Conservation (phyloP, 805 yeast species). For the Candida hungchunana region DNA sequence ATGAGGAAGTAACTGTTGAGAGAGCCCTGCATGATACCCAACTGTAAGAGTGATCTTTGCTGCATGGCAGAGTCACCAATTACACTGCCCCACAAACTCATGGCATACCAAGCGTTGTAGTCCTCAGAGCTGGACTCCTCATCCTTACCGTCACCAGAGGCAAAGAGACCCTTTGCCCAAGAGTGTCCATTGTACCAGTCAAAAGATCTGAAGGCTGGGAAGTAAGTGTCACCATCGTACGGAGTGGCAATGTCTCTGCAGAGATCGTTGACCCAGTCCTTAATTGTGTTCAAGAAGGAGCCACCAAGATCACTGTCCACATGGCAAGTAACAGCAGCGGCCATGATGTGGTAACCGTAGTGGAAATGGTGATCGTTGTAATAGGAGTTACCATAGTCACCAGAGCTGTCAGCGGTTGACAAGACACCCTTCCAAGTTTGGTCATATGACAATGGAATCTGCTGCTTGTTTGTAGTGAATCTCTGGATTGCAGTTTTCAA, state of each 20-base stretch:
- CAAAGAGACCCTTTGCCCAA: constrained; percentile 70
- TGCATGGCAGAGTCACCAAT: constrained; percentile 50
- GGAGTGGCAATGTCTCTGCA: constrained; percentile 70
- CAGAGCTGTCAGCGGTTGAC: constrained; percentile 55
- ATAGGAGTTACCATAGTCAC: constrained; percentile 70
- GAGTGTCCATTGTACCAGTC: constrained; percentile 80
- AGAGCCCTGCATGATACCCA: constrained; percentile 53
- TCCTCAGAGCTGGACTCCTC: constrained; percentile 75
- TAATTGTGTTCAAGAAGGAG: constrained; percentile 47
- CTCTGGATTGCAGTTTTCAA: constrained; percentile 65
- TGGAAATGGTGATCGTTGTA: constrained; percentile 78
- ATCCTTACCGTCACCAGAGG: constrained; percentile 72
- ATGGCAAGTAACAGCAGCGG: constrained; percentile 58
- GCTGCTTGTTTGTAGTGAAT: constrained; percentile 67
- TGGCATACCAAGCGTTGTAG: constrained; percentile 64
- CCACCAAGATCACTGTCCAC: constrained; percentile 49
- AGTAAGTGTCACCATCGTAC: constrained; percentile 44
- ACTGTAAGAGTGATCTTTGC: constrained; percentile 51
- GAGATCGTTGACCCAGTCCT: constrained; percentile 51
- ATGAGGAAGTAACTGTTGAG: constrained; percentile 53
- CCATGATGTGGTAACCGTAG: constrained; percentile 70
- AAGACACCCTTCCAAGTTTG: constrained; percentile 73
- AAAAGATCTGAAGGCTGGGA: constrained; percentile 65
- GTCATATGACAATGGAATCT: constrained; percentile 74
- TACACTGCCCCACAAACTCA: constrained; percentile 61